phyloP scores from a whole-genome alignment of 768 basidiomycete genomes.

The Phylloporus rhodoxanthus region DNA sequence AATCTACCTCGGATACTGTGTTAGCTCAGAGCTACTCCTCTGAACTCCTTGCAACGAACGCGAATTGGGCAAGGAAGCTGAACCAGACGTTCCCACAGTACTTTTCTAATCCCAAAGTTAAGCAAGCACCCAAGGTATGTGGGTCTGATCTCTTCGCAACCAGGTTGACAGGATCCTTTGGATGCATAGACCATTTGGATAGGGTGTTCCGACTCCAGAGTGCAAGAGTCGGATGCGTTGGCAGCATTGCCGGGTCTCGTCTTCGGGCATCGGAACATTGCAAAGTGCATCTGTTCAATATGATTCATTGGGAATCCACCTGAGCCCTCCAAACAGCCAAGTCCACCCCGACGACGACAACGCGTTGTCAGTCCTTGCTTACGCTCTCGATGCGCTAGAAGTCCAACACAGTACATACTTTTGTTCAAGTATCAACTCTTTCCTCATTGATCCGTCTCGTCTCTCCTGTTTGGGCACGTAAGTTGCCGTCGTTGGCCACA shows the following conservation, averaged over 20 bases:
- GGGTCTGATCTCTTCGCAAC: background rate
- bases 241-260: background rate
- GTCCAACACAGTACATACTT: slow-evolving; percentile 50
- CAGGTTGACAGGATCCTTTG: background rate
- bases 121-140: slow-evolving; percentile 20
- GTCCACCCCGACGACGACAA: background rate
- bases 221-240: background rate
- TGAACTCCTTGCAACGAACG: slow-evolving; percentile 9
- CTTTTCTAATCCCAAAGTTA: slow-evolving; percentile 8
- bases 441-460: background rate
- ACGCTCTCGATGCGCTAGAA: background rate
- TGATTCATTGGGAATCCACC: too few species aligned
- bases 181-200: background rate
- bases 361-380: background rate
- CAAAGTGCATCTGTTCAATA: background rate
- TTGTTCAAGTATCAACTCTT: background rate
- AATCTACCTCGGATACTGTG: background rate
- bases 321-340: background rate
- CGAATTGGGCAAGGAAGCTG: slow-evolving; percentile 17
- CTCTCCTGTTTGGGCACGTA: background rate
- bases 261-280: background rate
- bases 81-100: slow-evolving; percentile 21
- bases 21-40: background rate
- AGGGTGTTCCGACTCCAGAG: background rate
- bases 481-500: slow-evolving; percentile 82